These are phyloP conservation scores for Cladosporium sp. DNA, from an alignment of 2,329 filamentous ascomycete genomes.

Conservation along the genomic window DNA sequence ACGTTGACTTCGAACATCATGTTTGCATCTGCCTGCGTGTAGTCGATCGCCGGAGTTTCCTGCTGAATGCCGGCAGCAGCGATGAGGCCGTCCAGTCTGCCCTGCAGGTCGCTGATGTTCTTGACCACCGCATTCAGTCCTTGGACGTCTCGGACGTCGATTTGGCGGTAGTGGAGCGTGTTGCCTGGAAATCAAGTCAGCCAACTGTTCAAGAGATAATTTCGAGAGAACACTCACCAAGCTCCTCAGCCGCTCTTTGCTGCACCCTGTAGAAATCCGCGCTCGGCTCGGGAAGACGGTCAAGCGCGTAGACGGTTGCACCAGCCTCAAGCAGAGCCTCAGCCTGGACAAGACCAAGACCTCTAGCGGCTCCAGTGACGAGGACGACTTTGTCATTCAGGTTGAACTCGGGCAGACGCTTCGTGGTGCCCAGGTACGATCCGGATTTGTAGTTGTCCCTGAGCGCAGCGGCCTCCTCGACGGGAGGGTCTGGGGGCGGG, in stretches of 20 bases:
- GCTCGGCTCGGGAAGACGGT: constrained; percentile 54
- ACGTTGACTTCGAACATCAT: constrained; percentile 55
- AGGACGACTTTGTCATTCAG: constrained; percentile 64
- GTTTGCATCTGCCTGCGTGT: constrained; percentile 56
- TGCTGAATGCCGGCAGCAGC: constrained; percentile 73
- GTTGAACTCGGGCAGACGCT: constrained; percentile 64
- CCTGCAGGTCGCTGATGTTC: constrained; percentile 62
- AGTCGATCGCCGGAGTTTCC: constrained; percentile 76
- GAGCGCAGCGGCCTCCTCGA: constrained; percentile 25
- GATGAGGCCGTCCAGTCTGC: constrained; percentile 72
- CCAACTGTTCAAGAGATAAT: not conserved
- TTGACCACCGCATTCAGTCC: constrained; percentile 61
- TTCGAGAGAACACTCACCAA: constrained; percentile 36
- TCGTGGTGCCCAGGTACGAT: constrained; percentile 31
- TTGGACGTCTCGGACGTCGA: constrained; percentile 70
- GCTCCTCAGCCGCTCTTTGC: constrained; percentile 54
- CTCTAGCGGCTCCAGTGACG: constrained; percentile 65
- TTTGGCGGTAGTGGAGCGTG: constrained; percentile 65
- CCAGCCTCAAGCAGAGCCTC: constrained; percentile 71
- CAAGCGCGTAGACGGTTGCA: constrained; percentile 63
- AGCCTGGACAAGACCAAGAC: constrained; percentile 66
- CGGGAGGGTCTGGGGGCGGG: constrained; percentile 25
- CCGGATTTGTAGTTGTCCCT: constrained; percentile 26
- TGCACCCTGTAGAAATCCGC: constrained; percentile 60
- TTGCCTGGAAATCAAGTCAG: constrained; percentile 33